phyloP scores from a whole-genome alignment of 345 rosid species.

The Sisymbrium altissimum region DNA sequence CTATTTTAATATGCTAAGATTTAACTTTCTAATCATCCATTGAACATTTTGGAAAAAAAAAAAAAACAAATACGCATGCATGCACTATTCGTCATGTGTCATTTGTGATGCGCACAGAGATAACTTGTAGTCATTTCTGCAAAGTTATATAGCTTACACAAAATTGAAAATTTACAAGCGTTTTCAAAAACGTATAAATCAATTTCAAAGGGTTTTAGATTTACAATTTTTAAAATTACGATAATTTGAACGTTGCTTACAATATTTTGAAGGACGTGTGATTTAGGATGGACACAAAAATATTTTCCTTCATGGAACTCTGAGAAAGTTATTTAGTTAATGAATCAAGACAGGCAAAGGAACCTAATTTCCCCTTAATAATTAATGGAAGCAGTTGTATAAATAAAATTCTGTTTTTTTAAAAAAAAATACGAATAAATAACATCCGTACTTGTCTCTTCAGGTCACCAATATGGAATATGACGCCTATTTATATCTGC shows the following conservation, averaged over 20 bases:
- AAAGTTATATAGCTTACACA: not conserved
- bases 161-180: not conserved
- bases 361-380: not conserved
- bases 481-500: conserved; percentile 10
- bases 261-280: not conserved
- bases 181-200: not conserved
- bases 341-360: not conserved
- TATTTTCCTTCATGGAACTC: not conserved
- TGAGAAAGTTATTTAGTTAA: not conserved
- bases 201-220: not conserved
- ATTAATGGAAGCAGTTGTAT: not conserved
- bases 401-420: not conserved
- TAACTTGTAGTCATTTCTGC: not conserved
- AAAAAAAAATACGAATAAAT: not conserved
- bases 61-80: not conserved
- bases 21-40: not conserved
- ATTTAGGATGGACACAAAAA: not conserved
- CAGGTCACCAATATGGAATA: not conserved
- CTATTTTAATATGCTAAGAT: not conserved
- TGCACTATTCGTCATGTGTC: not conserved
- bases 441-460: conserved; percentile 7
- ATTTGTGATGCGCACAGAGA: not conserved
- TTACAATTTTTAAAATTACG: not conserved
- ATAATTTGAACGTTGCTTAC: not conserved
- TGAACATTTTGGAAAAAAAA: not conserved